Percentiles rank a stretch among this genome's conserved stretches.
Conservation (phyloP, 441 rosid genomes). For the Adansonia madagascariensis region DNA sequence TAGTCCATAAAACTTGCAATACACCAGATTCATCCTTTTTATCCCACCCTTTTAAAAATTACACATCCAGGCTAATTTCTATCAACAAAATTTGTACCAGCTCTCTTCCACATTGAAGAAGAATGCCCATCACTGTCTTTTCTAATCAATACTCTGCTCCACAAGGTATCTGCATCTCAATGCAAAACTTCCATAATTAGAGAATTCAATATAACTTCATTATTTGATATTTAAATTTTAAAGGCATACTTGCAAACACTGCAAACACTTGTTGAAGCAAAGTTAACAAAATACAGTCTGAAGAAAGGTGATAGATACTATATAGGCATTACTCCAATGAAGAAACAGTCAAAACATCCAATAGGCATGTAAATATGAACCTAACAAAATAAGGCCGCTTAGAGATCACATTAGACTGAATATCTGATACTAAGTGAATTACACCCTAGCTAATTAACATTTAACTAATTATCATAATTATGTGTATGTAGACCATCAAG, state of each 20-base stretch:
- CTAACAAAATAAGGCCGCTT: not conserved
- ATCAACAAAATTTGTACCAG: not conserved
- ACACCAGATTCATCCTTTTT: not conserved
- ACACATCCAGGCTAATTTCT: not conserved
- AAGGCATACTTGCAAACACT: not conserved
- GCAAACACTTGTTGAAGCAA: not conserved
- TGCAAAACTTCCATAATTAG: slow-evolving; percentile 3
- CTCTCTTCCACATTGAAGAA: not conserved
- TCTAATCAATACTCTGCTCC: slow-evolving; percentile 46
- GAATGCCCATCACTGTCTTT: slow-evolving; percentile 18
- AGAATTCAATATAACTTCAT: not conserved
- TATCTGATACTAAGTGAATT: not conserved
- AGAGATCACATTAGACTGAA: not conserved
- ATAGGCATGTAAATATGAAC: not conserved
- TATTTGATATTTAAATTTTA: not conserved
- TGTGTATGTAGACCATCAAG: not conserved
- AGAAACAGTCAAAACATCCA: not conserved
- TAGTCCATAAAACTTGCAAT: not conserved
- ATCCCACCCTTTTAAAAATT: not conserved
- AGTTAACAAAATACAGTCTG: not conserved
- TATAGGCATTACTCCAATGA: not conserved
- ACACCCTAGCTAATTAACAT: not conserved
- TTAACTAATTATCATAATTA: not conserved
- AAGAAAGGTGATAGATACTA: not conserved
- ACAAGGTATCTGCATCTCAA: slow-evolving; percentile 44